These are phyloP conservation scores for Naegleria fowleri DNA, from an alignment of 208 protist genomes.

Conservation along the genomic window DNA sequence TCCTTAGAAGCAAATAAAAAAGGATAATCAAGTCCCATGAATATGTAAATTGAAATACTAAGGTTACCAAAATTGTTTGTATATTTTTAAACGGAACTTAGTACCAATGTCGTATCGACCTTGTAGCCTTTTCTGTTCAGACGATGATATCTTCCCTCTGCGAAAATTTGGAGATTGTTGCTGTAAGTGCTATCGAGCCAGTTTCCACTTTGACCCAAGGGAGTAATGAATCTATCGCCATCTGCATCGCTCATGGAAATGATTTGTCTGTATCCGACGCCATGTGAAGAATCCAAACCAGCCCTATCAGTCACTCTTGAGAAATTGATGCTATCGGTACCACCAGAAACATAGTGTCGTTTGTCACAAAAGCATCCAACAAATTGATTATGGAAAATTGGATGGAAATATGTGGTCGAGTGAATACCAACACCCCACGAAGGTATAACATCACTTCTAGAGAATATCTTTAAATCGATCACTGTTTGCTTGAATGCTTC, in stretches of 20 bases:
- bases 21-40: too few species aligned
- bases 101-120: background rate
- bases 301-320: background rate
- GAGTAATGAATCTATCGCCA: conserved; percentile 5
- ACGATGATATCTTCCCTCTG: background rate
- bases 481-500: background rate
- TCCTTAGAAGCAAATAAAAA: background rate
- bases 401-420: background rate
- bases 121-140: background rate
- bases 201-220: background rate
- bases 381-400: background rate
- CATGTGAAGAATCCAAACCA: background rate
- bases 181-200: background rate
- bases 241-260: background rate
- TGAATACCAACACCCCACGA: conserved; percentile 1
- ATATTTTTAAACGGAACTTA: too few species aligned
- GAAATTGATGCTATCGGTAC: background rate
- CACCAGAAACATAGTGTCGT: background rate
- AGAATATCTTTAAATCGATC: background rate
- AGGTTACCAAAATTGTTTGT: too few species aligned
- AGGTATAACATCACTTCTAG: background rate
- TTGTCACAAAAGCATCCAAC: background rate
- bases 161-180: background rate
- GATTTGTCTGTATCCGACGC: background rate
- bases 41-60: too few species aligned